Base-by-base conservation (phyloP, 1,284 basidiomycete genomes). In the Acaromyces ingoldii region DNA sequence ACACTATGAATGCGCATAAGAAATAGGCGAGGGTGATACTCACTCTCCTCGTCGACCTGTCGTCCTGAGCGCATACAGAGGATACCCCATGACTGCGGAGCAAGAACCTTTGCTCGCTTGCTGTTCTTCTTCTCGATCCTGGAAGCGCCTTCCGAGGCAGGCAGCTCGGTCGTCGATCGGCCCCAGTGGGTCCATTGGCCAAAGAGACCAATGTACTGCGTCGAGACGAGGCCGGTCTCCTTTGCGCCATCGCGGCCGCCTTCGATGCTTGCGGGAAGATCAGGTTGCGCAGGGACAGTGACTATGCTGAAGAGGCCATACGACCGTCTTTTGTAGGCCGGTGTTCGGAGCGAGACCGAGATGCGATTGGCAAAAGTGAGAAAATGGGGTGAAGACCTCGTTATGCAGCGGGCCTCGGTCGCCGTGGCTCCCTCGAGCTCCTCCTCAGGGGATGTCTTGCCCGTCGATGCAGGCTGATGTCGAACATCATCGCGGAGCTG, bases 301-400 rank as follows among this genome's bases (percentile, higher is more conserved):
- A 90, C 91, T 69, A 93, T 80, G 47, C 90, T 90, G 74, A 91
- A 86, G 56, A 96, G 79, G 30, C 83, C 86, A 72, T 89, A 87
- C 67, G 82, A 87, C 60, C 86, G 86, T 72, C 90, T 87, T 60
- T 85, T 82, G 74, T 91, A 90, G 67, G 86, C 85, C n/a, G 92
- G 91, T 1, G 92, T 97, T 56, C 89, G 87, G 42, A 97, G 82
- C 2, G 89, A 89, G 56, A 97, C 84, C 28, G 89, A 86, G 53
- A 91, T 89, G 60, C 89, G 86, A 77, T 88, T 91, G 55, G 86
- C 85, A 75, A 92, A 95, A 76, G 89, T 87, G 73, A 93, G 88
- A 29, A 84, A 83, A 45, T 81, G 81, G 36, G 69, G 72, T 39
- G 55, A 51, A 47, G 57, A 39, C n/a, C n/a, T n/a, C 17, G 42